Evolutionary conservation across 352 stramenopile genomes (phyloP).

Genomic region (Pythium myriotylum): DNA sequence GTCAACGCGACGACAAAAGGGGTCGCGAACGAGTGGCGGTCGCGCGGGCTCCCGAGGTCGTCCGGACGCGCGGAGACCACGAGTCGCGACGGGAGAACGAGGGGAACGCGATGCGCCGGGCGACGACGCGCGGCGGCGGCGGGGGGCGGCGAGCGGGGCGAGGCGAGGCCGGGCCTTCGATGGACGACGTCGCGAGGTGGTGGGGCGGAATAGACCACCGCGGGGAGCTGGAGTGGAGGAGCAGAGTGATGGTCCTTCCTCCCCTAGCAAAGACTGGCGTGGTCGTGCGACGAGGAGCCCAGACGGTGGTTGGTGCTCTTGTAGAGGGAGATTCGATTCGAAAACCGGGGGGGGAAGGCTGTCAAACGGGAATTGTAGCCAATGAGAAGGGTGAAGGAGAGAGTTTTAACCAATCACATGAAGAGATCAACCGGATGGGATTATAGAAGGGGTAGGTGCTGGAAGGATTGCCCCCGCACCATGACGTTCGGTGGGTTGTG

Average conservation of each 20-base stretch:
- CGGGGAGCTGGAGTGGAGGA: no score
- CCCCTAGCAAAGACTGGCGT: constrained; percentile 14
- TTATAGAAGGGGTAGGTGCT: constrained; percentile 4
- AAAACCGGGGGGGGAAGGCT: no score
- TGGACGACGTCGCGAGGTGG: constrained; percentile 20
- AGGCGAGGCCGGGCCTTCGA: constrained; percentile 10
- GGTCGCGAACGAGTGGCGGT: background rate
- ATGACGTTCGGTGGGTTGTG: no score
- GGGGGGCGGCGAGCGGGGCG: background rate
- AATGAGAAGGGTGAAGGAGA: constrained; percentile 3
- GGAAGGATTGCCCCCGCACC: no score
- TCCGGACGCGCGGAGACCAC: constrained; percentile 10
- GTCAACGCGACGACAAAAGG: background rate
- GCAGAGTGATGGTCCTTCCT: constrained; percentile 24
- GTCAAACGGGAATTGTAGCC: constrained; percentile 3
- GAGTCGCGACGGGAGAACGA: background rate
- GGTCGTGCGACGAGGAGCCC: constrained; percentile 14
- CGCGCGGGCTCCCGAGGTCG: background rate
- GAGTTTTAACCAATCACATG: background rate
- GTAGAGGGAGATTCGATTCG: constrained; percentile 21
- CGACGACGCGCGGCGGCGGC: background rate
- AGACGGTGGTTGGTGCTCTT: constrained; percentile 19
- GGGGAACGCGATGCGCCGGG: constrained; percentile 1
- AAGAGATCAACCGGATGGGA: no score
- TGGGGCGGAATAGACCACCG: constrained; percentile 17